Conservation (phyloP, 176 grass and related monocot genomes). For the Musa itinerans region DNA sequence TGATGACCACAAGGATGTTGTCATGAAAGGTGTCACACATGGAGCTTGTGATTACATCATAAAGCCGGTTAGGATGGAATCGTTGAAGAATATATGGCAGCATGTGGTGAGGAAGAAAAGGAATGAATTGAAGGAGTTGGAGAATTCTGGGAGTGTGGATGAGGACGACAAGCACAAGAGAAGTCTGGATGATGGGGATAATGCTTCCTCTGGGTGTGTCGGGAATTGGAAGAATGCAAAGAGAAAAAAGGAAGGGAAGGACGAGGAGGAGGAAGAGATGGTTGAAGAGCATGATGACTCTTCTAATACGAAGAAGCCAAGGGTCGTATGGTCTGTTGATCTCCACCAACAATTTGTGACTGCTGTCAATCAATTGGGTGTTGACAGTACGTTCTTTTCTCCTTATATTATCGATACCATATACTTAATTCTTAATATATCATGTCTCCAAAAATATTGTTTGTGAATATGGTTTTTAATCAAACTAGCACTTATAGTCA, state of each 20-base stretch:
- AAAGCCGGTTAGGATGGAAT: not conserved
- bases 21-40: conserved; percentile 6
- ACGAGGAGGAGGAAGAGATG: not conserved
- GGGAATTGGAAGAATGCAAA: not conserved
- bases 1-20: not conserved
- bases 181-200: not conserved
- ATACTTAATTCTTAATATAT: not conserved
- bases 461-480: not conserved
- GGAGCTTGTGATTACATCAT: conserved; percentile 1
- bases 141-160: not conserved
- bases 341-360: not conserved
- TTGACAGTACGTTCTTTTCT: not conserved
- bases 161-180: not conserved
- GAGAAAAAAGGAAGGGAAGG: conserved; percentile 1
- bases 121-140: not conserved
- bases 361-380: not conserved
- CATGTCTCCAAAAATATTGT: not conserved
- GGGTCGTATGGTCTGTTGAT: conserved; percentile 11
- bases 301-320: not conserved
- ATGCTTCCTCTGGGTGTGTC: not conserved
- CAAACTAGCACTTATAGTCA: too few relatives aligned
- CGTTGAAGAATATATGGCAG: conserved; percentile 1
- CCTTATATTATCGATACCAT: not conserved
- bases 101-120: not conserved
- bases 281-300: not conserved